phyloP scores from a whole-genome alignment of 345 rosid genomes.

The Litchi chinensis region DNA sequence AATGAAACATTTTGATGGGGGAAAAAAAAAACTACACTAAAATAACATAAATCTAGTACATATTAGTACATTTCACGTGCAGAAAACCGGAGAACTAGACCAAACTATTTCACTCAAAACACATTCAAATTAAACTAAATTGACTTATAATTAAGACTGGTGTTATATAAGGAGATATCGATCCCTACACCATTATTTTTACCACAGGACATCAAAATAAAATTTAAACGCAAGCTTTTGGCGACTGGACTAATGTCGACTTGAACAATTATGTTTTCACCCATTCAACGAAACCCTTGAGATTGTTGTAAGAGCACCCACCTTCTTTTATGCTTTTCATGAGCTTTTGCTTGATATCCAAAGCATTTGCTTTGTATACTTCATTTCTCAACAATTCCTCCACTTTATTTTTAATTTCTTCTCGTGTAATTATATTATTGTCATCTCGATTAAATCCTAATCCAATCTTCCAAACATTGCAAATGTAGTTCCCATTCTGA shows the following conservation, averaged over 20 bases:
- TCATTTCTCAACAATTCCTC: not conserved
- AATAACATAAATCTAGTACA: no score
- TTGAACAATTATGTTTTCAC: not conserved
- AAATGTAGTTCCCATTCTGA: not conserved
- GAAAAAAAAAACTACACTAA: no score
- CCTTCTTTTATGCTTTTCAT: not conserved
- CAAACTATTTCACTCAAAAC: no score
- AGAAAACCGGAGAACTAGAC: no score
- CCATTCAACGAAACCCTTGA: not conserved
- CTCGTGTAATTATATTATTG: not conserved
- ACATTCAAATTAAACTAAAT: no score
- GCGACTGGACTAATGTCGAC: not conserved
- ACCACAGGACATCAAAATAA: no score
- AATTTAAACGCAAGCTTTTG: not conserved
- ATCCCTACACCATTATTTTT: no score
- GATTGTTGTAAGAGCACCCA: not conserved
- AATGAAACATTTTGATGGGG: no score
- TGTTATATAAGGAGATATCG: no score
- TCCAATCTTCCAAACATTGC: slow-evolving; percentile 7
- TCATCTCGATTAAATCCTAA: not conserved
- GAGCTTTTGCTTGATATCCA: not conserved
- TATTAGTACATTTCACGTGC: no score
- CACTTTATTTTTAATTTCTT: slow-evolving; percentile 10
- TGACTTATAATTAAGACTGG: no score
- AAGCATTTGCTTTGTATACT: not conserved